Evolutionary conservation across 2,329 filamentous ascomycete species (phyloP), one percentile per base, ranked within the genome.

Genomic region (Chaetomiaceae sp.): DNA sequence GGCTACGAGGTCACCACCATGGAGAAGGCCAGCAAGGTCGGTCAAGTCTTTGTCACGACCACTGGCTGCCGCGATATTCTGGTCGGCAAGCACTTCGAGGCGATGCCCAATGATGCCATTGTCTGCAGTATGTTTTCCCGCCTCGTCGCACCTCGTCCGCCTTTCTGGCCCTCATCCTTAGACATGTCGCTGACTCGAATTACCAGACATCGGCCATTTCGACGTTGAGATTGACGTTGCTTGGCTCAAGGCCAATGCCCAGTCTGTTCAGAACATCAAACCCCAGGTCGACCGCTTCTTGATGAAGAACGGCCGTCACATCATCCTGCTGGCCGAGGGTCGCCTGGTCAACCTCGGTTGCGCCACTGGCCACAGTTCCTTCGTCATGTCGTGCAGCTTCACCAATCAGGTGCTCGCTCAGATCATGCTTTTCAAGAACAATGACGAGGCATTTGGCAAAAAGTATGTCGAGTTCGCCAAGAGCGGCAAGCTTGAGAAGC

Each of bases 301-400:
- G 67, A 94, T 99, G 89, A 79, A 87, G 74, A 94, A 73, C 77
- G 94, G 94, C 77, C 86, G 89, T 68, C 87, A 97, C 84, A 91
- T 99, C 82, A 95, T 99, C 77, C 90, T 99, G 68, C 85, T 99
- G 61, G 94, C 94, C 61, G 94, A 97, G 81, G 94, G 94, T 66
- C 92, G 94, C 81, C 88, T 99, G 62, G 94, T 99, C 79, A 99
- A 99, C 87, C 82, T 99, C 66, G 94, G 94, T 75, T 99, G 94
- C 77, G 94, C 94, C 71, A 99, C 94, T 61, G 94, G 94, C 65
- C 94, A 99, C 87, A 96, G 91, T 65, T 97, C 92, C 48, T 99
- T 99, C 76, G 94, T 99, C 81, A 97, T 99, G 94, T 96, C 91
- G 67, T 99, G 94, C 87, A 97, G 92, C 61, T 99, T 99, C 87